These are phyloP conservation scores for Blepharisma japonicum DNA, from an alignment of 73 alveolate genomes.

Conservation along the genomic window DNA sequence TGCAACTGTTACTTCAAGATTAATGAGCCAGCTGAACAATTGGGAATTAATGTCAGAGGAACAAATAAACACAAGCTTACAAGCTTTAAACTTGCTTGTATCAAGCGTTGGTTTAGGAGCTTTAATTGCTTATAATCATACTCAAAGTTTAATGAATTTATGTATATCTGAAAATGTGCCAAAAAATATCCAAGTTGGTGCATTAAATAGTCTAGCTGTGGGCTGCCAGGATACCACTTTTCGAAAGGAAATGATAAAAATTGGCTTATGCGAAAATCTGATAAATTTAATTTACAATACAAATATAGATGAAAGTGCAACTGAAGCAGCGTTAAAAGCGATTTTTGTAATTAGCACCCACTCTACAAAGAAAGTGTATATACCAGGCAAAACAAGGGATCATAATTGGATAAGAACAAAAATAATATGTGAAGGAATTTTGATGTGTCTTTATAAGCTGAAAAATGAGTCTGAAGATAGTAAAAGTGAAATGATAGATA, in stretches of 20 bases:
- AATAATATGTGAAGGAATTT: not conserved
- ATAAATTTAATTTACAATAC: not conserved
- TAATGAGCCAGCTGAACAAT: not conserved
- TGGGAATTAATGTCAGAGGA: slow-evolving; percentile 24
- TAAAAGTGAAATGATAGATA: not conserved
- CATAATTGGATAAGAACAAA: not conserved
- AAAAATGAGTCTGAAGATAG: not conserved
- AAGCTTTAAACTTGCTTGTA: not conserved
- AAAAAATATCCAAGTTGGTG: not conserved
- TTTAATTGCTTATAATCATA: not conserved
- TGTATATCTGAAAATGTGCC: slow-evolving; percentile 13
- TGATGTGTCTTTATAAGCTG: slow-evolving; percentile 9
- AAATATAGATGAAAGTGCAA: not conserved
- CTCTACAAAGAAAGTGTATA: not conserved
- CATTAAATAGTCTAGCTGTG: not conserved
- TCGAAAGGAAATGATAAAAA: not conserved
- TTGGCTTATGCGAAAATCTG: slow-evolving; percentile 5
- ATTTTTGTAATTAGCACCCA: not conserved
- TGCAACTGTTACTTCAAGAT: not conserved
- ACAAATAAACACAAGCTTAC: not conserved
- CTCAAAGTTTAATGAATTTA: not conserved
- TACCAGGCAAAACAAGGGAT: slow-evolving; percentile 28
- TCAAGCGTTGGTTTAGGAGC: not conserved
- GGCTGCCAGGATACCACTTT: slow-evolving; percentile 1
- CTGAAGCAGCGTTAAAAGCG: not conserved